Evolutionary conservation across 768 basidiomycete genomes (phyloP).

Genomic region (Amylocystis lapponica): DNA sequence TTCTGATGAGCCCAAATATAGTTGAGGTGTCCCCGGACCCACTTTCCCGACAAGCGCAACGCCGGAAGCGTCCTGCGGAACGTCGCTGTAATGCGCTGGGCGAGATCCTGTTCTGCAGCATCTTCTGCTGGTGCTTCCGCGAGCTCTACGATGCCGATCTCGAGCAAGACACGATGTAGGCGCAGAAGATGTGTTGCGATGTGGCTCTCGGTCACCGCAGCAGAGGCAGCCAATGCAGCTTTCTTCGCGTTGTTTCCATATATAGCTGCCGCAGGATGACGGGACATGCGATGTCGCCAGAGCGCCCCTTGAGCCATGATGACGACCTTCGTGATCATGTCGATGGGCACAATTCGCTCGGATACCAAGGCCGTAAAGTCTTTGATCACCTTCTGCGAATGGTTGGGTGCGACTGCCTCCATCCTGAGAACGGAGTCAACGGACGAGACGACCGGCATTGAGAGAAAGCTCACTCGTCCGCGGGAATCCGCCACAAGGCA

Average conservation of each 20-base stretch:
- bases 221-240: constrained; percentile 1
- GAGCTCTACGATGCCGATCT: constrained; percentile 61
- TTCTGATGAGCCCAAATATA: constrained; percentile 60
- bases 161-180: constrained; percentile 56
- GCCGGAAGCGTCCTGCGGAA: constrained; percentile 85
- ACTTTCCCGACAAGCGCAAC: constrained; percentile 82
- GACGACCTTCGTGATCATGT: constrained; percentile 69
- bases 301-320: constrained; percentile 75
- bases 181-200: constrained; percentile 65
- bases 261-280: constrained; percentile 31
- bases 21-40: constrained; percentile 74
- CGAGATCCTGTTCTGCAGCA: constrained; percentile 52
- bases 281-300: constrained; percentile 79
- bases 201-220: constrained; percentile 45
- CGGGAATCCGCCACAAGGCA: constrained; percentile 56
- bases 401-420: constrained; percentile 40
- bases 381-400: constrained; percentile 40
- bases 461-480: constrained; percentile 48
- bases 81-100: constrained; percentile 78
- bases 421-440: constrained; percentile 17
- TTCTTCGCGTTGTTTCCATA: too few relatives aligned
- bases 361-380: constrained; percentile 59
- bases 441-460: not conserved
- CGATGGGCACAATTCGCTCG: constrained; percentile 65
- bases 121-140: constrained; percentile 49